Percentiles rank a stretch among this genome's conserved stretches.
These are phyloP conservation scores for Pseudopithomyces maydicus DNA, from an alignment of 2,329 filamentous ascomycete genomes.

Conservation along the genomic window DNA sequence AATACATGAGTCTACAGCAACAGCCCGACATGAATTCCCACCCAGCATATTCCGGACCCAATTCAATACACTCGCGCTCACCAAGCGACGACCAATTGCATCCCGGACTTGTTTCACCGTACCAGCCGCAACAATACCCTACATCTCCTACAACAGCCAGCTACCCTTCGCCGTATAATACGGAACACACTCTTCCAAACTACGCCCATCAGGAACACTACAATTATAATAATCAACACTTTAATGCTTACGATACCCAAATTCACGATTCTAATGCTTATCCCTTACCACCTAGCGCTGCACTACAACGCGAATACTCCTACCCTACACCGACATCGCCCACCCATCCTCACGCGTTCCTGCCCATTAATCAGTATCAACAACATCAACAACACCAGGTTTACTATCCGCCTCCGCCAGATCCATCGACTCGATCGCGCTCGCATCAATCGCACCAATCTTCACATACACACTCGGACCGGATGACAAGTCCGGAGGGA, in stretches of 20 bases:
- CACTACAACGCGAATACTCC: constrained; percentile 27
- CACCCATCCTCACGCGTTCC: constrained; percentile 10
- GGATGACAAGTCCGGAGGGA: constrained; percentile 19
- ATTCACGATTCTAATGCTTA: constrained; percentile 28
- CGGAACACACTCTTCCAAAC: constrained; percentile 9
- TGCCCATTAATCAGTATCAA: not conserved
- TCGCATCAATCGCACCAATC: constrained; percentile 17
- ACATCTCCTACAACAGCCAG: constrained; percentile 18
- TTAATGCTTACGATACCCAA: constrained; percentile 19
- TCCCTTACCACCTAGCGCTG: constrained; percentile 18
- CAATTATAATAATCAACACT: constrained; percentile 17
- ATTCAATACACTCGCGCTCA: constrained; percentile 26
- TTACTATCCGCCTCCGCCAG: constrained; percentile 36
- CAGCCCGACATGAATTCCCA: constrained; percentile 21
- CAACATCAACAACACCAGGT: constrained; percentile 23
- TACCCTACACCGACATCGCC: constrained; percentile 30
- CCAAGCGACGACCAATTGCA: constrained; percentile 25
- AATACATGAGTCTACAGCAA: constrained; percentile 35
- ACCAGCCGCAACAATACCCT: constrained; percentile 24
- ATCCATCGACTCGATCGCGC: constrained; percentile 19
- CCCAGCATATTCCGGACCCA: constrained; percentile 16
- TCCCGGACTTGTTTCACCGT: constrained; percentile 14
- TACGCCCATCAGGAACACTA: constrained; percentile 21
- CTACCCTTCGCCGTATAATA: constrained; percentile 21
- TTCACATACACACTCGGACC: constrained; percentile 11